Base-by-base conservation (phyloP, 352 stramenopile genomes). In the Peronospora farinosa region DNA sequence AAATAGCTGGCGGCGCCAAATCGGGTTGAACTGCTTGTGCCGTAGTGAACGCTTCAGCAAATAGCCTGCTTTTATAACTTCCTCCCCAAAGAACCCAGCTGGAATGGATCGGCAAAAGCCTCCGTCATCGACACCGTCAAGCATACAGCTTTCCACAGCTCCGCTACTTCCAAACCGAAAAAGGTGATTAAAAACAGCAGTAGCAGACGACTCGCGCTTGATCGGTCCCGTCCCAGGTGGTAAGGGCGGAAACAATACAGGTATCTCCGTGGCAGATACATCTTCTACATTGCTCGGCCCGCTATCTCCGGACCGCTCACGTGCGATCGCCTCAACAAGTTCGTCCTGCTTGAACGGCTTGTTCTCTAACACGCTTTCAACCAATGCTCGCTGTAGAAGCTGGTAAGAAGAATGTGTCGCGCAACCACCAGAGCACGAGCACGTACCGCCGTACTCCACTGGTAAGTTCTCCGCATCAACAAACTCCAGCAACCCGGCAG, bases 11-110 rank as follows among this genome's bases (percentile, higher is more conserved):
- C 76, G 72, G 41, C 86, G 72, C 76, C 78, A 89, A 41, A 89
- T 89, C 38, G 78, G 78, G 35, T 80, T 84, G 66, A 84, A 89
- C 51, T 88, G 76, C 67, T 92, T 92, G 69, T 92, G 78, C 2
- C 82, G 80, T 28, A 93, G 69, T 35, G 86, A 90, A n/a, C 84
- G 72, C 69, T 94, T 90, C 43, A 95, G 78, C 51, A 92, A 43
- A 44, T 84, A 93, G 1, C 84, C 74, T 3, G 72, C 73, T 43
- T 76, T 77, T 23, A 89, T 40, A 11, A 90, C 79, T 47, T 88
- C 71, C n/a, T 84, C 78, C 5, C 59, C 62, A 52, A 85, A 85
- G 30, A 72, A 70, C 1, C 65, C 60, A 2, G 61, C 35, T 10
- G 64, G 62, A 36, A 78, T 78, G 5, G 60, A 65, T 17, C 55